phyloP scores from a whole-genome alignment of 306 rosid species.

The Mucuna pruriens region DNA sequence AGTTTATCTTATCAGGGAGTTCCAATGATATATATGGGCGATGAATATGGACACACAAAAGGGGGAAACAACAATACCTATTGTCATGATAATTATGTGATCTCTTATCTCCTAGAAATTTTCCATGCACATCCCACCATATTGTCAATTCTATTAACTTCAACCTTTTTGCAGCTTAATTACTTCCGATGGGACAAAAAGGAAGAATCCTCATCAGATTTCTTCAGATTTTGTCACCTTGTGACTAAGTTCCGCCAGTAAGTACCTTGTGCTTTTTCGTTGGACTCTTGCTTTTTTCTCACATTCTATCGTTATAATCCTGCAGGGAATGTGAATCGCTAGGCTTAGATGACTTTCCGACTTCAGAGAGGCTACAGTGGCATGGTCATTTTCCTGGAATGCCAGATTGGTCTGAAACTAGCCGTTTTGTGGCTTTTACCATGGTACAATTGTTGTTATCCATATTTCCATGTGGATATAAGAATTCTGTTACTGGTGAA shows the following conservation, averaged over 20 bases:
- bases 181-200: constrained; percentile 93
- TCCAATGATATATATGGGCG: constrained; percentile 95
- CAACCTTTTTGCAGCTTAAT: constrained; percentile 66
- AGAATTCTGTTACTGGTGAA: constrained; percentile 4
- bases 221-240: constrained; percentile 85
- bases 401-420: constrained; percentile 88
- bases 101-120: constrained; percentile 39
- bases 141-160: constrained; percentile 29
- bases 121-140: constrained; percentile 21
- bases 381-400: constrained; percentile 83
- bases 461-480: not conserved
- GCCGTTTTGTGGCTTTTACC: constrained; percentile 92
- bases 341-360: constrained; percentile 84
- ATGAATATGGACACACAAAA: constrained; percentile 98
- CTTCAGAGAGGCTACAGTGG: constrained; percentile 92
- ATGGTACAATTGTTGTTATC: constrained; percentile 57
- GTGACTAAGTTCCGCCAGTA: constrained; percentile 79
- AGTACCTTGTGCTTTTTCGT: constrained; percentile 30
- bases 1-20: constrained; percentile 72
- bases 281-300: constrained; percentile 20
- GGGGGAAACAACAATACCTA: constrained; percentile 98
- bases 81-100: constrained; percentile 93
- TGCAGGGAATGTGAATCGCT: constrained; percentile 92
- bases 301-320: constrained; percentile 34
- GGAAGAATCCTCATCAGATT: constrained; percentile 76